Evolutionary conservation across 371 early-diverging fungal genomes (phyloP).

Genomic region (Lichtheimia corymbifera): DNA sequence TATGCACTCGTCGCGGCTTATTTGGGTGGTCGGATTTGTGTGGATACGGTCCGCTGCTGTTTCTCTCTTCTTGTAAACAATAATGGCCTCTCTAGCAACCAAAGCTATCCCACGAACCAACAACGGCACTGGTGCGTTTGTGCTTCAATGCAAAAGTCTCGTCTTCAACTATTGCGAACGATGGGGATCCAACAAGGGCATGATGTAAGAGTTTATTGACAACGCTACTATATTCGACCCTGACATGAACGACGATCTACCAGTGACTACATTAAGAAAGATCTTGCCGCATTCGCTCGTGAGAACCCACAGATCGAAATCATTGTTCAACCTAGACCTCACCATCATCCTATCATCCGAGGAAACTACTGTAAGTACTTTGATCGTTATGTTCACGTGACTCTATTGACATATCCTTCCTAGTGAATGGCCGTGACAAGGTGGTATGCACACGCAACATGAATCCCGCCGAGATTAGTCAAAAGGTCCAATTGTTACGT

Average conservation of each 20-base stretch:
- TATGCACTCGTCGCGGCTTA: too few species aligned
- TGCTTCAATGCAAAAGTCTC: slow-evolving; percentile 78
- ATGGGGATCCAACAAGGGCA: slow-evolving; percentile 80
- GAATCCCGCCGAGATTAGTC: slow-evolving; percentile 59
- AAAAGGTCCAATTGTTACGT: slow-evolving; percentile 63
- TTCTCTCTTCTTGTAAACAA: slow-evolving; percentile 1
- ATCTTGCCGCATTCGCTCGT: slow-evolving; percentile 67
- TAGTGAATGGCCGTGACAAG: slow-evolving; percentile 77
- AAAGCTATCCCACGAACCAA: slow-evolving; percentile 47
- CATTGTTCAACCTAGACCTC: slow-evolving; percentile 77
- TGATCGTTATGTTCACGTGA: neutral
- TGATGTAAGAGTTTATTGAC: slow-evolving; percentile 58
- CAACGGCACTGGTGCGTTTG: slow-evolving; percentile 82
- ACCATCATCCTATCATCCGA: slow-evolving; percentile 75
- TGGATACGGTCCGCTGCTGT: too few species aligned
- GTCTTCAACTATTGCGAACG: slow-evolving; percentile 88
- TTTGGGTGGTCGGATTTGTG: too few species aligned
- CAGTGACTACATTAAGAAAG: slow-evolving; percentile 74
- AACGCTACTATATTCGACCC: neutral
- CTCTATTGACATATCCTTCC: neutral
- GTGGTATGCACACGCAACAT: slow-evolving; percentile 73
- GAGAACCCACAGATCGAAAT: slow-evolving; percentile 82
- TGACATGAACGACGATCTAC: neutral
- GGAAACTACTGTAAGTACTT: slow-evolving; percentile 69
- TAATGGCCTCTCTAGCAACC: slow-evolving; percentile 5